Conservation (phyloP, 1,284 basidiomycete species). For the Irpex lacteus region DNA sequence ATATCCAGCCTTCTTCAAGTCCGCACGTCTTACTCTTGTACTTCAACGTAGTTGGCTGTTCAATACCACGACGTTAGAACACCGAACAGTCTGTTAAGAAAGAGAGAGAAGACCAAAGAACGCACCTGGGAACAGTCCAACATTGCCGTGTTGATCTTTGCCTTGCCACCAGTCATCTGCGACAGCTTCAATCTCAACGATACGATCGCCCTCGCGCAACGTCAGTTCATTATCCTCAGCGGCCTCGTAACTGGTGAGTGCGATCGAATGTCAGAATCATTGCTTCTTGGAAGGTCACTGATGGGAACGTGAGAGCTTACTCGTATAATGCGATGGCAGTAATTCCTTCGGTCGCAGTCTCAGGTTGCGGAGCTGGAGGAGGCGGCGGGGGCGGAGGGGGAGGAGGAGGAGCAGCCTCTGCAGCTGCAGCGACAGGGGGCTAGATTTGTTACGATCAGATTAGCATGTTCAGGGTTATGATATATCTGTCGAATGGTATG, state of each 20-base stretch:
- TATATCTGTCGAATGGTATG: slow-evolving; percentile 1
- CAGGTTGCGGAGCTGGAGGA: slow-evolving; percentile 28
- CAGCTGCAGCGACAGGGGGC: slow-evolving; percentile 33
- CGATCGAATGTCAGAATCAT: too few species aligned
- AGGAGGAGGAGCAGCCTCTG: slow-evolving; percentile 35
- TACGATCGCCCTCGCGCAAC: slow-evolving; percentile 79
- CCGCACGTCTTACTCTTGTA: slow-evolving; percentile 39
- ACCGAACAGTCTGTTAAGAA: slow-evolving; percentile 1
- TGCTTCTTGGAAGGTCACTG: too few species aligned
- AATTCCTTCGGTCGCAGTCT: slow-evolving; percentile 51
- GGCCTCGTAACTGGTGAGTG: slow-evolving; percentile 66
- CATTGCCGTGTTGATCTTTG: slow-evolving; percentile 52
- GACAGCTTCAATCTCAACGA: slow-evolving; percentile 69
- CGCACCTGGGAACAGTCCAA: slow-evolving; percentile 85
- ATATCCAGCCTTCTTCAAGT: too few species aligned
- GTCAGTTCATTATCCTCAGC: slow-evolving; percentile 87
- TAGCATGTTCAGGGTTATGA: background rate
- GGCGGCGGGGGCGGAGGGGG: slow-evolving; percentile 34
- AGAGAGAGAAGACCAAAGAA: slow-evolving; percentile 16
- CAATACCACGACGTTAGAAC: slow-evolving; percentile 3
- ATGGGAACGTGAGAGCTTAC: slow-evolving; percentile 39
- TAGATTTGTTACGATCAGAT: background rate
- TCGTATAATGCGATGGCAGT: slow-evolving; percentile 77
- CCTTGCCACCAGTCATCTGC: slow-evolving; percentile 93
- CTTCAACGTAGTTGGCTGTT: slow-evolving; percentile 59